A percentile compares a stretch with the other conserved stretches of the same genome.
phyloP scores from a whole-genome alignment of 371 early-diverging fungal genomes.

The Thermomucor indicae-seudaticae region DNA sequence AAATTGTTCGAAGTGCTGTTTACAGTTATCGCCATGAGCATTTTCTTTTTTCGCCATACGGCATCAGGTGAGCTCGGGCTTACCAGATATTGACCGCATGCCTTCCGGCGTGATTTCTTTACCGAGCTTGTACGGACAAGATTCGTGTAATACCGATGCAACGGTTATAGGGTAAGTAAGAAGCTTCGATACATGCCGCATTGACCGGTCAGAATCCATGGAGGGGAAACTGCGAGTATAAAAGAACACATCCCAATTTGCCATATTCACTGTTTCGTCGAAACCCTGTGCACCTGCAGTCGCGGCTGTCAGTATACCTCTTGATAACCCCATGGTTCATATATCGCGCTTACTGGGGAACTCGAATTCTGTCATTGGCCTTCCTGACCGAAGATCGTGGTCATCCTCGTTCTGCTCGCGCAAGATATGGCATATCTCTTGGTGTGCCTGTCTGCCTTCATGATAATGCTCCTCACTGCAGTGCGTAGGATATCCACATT shows the following conservation, averaged over 20 bases:
- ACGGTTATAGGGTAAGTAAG: conserved; percentile 83
- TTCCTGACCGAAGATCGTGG: conserved; percentile 78
- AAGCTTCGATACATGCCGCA: conserved; percentile 80
- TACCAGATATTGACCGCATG: conserved; percentile 63
- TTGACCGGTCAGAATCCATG: conserved; percentile 68
- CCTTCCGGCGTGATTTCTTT: conserved; percentile 75
- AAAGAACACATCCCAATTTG: conserved; percentile 79
- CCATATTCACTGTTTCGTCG: conserved; percentile 77
- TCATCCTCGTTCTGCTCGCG: conserved; percentile 80
- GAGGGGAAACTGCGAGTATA: conserved; percentile 81
- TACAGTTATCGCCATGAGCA: not conserved
- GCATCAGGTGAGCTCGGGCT: not conserved
- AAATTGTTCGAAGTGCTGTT: conserved; percentile 65
- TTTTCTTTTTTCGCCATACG: not conserved
- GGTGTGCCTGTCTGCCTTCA: conserved; percentile 53
- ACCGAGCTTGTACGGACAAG: conserved; percentile 66
- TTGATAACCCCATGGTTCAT: not conserved
- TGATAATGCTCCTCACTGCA: conserved; percentile 75
- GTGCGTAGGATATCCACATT: conserved; percentile 84
- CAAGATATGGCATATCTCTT: conserved; percentile 55
- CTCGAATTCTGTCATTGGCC: conserved; percentile 77
- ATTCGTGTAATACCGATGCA: conserved; percentile 72
- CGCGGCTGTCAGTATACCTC: not conserved
- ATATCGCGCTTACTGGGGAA: conserved; percentile 61
- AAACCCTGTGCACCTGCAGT: conserved; percentile 62